These are phyloP conservation scores for Mycena pura DNA, from an alignment of 768 basidiomycete genomes.

Conservation along the genomic window DNA sequence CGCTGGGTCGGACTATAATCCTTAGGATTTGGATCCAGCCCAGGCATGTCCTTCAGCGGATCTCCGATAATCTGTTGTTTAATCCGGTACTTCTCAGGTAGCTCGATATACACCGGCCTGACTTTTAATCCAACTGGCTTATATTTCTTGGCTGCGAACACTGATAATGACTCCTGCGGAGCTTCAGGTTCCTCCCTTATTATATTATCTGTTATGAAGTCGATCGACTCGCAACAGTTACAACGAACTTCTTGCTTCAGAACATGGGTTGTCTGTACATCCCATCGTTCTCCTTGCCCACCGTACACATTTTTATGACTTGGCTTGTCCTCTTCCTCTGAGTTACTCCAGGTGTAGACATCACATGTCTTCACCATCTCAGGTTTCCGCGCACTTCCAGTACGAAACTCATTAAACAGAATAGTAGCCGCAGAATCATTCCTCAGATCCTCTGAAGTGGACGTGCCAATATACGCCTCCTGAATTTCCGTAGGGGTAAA, in stretches of 20 bases:
- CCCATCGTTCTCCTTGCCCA: no score
- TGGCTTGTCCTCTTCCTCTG: no score
- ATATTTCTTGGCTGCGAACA: conserved; percentile 24
- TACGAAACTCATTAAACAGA: not conserved
- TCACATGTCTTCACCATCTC: not conserved
- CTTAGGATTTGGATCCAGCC: conserved; percentile 20
- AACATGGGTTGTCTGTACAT: no score
- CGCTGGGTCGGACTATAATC: conserved; percentile 25
- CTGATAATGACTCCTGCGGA: not conserved
- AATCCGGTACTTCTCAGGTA: conserved; percentile 30
- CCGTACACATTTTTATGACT: no score
- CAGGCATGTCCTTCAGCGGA: conserved; percentile 28
- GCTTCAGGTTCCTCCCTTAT: no score
- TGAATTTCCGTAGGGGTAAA: not conserved
- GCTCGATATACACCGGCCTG: conserved; percentile 25
- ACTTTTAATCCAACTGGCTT: conserved; percentile 27
- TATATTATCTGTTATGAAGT: no score
- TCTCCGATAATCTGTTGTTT: conserved; percentile 28
- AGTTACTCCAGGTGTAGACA: no score
- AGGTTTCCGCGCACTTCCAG: not conserved
- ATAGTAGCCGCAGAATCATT: not conserved
- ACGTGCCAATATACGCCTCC: not conserved
- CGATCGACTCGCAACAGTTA: no score
- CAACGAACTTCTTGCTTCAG: no score
- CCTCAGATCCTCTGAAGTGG: not conserved